phyloP scores from a whole-genome alignment of 108 stramenopile species.

The Cylindrotheca fusiformis region DNA sequence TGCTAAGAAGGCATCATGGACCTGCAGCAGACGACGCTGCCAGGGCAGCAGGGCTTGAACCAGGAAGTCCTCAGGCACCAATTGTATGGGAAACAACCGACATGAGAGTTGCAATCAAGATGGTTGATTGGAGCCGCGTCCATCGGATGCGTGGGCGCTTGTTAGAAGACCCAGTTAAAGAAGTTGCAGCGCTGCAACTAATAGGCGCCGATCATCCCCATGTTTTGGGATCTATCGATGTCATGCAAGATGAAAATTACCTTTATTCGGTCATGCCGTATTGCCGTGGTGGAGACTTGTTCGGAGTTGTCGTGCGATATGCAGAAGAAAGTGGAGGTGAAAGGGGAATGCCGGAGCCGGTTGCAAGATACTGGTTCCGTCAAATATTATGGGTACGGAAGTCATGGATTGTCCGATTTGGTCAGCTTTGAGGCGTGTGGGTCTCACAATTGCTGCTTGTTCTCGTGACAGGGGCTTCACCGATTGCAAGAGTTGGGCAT shows the following conservation, averaged over 20 bases:
- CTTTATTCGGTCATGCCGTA: constrained; percentile 88
- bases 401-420: too few species aligned
- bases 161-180: constrained; percentile 90
- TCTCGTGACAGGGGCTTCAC: constrained; percentile 59
- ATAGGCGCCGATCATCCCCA: constrained; percentile 69
- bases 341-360: constrained; percentile 80
- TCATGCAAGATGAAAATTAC: constrained; percentile 81
- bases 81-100: constrained; percentile 86
- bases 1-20: constrained; percentile 67
- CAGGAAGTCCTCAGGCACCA: constrained; percentile 68
- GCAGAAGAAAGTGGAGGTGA: constrained; percentile 71
- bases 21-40: constrained; percentile 81
- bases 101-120: constrained; percentile 83
- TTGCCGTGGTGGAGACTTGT: constrained; percentile 88
- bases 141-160: constrained; percentile 73
- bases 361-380: constrained; percentile 86
- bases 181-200: constrained; percentile 83
- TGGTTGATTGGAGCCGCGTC: constrained; percentile 83
- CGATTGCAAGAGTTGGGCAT: constrained; percentile 83
- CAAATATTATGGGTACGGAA: constrained; percentile 81
- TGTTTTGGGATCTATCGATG: constrained; percentile 73
- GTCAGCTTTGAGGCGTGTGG: neutral
- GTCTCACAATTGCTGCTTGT: neutral
- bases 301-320: constrained; percentile 78
- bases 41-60: constrained; percentile 72